Base-by-base conservation (phyloP, 495 filamentous ascomycete genomes). In the Lepidopterella palustris region DNA sequence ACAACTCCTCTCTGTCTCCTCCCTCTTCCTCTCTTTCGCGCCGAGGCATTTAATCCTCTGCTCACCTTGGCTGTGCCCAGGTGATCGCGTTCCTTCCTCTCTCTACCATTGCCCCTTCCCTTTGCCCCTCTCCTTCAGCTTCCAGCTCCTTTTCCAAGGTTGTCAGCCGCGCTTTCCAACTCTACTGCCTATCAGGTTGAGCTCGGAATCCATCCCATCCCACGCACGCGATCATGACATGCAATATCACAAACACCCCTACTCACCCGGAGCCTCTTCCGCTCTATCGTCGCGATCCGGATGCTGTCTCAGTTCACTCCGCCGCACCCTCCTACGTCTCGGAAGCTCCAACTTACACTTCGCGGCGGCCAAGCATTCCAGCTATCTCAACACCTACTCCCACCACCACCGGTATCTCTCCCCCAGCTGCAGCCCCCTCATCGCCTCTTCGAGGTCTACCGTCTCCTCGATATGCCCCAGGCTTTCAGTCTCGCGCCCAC, bases 311-410 rank as follows among this genome's bases (percentile, higher is more conserved):
- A 3, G 66, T 70, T 42, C 67, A 42, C 55, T 53, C 58, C 31
- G 23, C 69, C n/a, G 69, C 70, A 20, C 69, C 69, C 0, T 71
- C 67, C 4, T 73, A 71, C 58, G 67, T 68, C 61, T 71, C 70
- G 18, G 67, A 68, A n/a, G 64, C 61, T 0, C 70, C 70, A 10
- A 67, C 70, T 1, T 71, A 72, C 62, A 53, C 58, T 21, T 70
- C 65, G 8, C 63, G 54, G 4, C 40, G 60, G 3, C 47, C 45
- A n/a, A 56, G 49, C 39, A 51, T 48, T 25, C 49, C 21, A 24
- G 10, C 52, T 40, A 13, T 47, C 51, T 10, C 3, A 26, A 18
- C 62, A 50, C 24, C 61, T 55, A 11, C 57, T 64, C 39, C 61
- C 56, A 21, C 62, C 58, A 18, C 39, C 57, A 23, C 45, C 4